These are phyloP conservation scores for Picocystis sp. DNA, from an alignment of 163 green algal species.

Conservation along the genomic window DNA sequence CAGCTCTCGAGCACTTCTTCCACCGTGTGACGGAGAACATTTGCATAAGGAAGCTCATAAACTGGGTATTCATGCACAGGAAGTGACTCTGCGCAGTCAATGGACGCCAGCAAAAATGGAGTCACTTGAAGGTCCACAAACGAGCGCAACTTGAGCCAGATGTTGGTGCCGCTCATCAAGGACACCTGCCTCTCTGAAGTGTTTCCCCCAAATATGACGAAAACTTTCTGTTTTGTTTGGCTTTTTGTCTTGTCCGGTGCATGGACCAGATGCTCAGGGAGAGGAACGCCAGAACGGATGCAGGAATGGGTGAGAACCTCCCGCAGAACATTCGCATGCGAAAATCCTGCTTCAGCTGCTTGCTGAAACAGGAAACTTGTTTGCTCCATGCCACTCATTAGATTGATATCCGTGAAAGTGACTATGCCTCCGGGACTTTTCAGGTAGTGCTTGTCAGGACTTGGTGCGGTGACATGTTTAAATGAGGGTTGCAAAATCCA, in stretches of 20 bases:
- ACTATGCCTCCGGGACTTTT: slow-evolving; percentile 4
- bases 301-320: slow-evolving; percentile 16
- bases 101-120: slow-evolving; percentile 12
- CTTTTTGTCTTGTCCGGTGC: not conserved
- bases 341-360: slow-evolving; percentile 15
- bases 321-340: slow-evolving; percentile 14
- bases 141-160: slow-evolving; percentile 24
- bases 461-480: not conserved
- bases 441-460: not conserved
- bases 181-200: slow-evolving; percentile 33
- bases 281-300: not conserved
- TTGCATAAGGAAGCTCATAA: slow-evolving; percentile 11
- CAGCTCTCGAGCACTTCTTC: slow-evolving; percentile 26
- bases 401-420: slow-evolving; percentile 24
- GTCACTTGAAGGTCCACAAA: slow-evolving; percentile 14
- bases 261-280: not conserved
- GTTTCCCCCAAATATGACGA: slow-evolving; percentile 25
- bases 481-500: slow-evolving; percentile 19
- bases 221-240: slow-evolving; percentile 8
- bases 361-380: slow-evolving; percentile 31
- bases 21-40: slow-evolving; percentile 24
- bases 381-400: slow-evolving; percentile 30
- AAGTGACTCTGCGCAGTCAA: too few species aligned
- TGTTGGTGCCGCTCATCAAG: slow-evolving; percentile 29
- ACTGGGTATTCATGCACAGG: slow-evolving; percentile 3